Evolutionary conservation across 352 stramenopile species (phyloP).

Genomic region (Globisporangium abappressorium): DNA sequence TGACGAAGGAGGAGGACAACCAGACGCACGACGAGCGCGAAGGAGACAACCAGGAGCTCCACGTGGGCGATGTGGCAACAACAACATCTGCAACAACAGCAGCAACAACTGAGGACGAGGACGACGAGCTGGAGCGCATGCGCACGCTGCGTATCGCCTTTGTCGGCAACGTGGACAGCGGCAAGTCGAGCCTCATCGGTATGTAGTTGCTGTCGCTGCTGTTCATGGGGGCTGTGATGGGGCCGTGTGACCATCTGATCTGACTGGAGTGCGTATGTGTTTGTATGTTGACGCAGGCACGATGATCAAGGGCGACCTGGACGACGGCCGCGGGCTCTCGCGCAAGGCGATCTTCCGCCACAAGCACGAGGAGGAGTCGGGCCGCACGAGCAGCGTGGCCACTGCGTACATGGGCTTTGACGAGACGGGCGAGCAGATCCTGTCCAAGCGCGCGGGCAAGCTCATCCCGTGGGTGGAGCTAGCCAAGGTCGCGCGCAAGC

Average conservation of each 20-base stretch:
- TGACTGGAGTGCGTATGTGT: neutral
- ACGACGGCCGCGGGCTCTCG: conserved; percentile 93
- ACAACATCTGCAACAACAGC: conserved; percentile 1
- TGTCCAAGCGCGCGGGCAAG: conserved; percentile 71
- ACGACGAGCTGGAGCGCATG: conserved; percentile 37
- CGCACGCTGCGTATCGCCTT: conserved; percentile 85
- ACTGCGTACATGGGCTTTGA: conserved; percentile 86
- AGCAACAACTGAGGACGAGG: conserved; percentile 9
- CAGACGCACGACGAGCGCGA: neutral
- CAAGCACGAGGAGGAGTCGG: conserved; percentile 83
- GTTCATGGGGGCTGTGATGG: neutral
- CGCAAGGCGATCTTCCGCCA: conserved; percentile 84
- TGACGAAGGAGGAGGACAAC: conserved; percentile 1
- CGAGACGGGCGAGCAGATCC: conserved; percentile 65
- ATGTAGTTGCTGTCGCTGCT: neutral
- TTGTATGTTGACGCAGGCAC: conserved; percentile 36
- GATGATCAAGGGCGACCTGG: conserved; percentile 93
- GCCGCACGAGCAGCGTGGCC: conserved; percentile 79
- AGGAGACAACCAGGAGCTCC: conserved; percentile 8
- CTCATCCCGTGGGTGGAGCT: conserved; percentile 80
- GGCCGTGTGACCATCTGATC: neutral
- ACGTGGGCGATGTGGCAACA: neutral
- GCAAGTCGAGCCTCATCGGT: conserved; percentile 92
- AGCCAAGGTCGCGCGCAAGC: conserved; percentile 72
- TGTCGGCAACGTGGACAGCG: conserved; percentile 91